phyloP scores from a whole-genome alignment of 1,139 yeast species.

The Tardiomyces blankii region DNA sequence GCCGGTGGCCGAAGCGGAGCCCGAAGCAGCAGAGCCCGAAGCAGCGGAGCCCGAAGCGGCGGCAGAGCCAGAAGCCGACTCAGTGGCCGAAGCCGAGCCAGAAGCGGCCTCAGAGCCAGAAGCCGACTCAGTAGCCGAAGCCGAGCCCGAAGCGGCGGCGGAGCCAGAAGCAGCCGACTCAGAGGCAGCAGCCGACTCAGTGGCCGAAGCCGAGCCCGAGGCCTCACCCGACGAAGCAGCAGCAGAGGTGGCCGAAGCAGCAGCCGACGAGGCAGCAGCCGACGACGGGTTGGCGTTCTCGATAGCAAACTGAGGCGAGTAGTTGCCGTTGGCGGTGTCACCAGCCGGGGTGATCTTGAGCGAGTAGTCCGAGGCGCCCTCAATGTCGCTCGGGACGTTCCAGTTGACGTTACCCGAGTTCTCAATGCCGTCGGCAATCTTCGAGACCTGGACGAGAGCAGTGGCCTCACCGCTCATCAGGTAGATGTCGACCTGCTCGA shows the following conservation, averaged over 20 bases:
- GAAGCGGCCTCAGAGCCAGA: constrained; percentile 7
- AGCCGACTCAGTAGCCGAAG: constrained; percentile 2
- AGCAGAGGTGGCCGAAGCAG: background rate
- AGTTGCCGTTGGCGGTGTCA: background rate
- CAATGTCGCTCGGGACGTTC: background rate
- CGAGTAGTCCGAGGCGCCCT: background rate
- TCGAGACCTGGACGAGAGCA: background rate
- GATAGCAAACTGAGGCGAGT: background rate
- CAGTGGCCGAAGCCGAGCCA: constrained; percentile 4
- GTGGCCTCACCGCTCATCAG: background rate
- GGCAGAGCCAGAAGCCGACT: too few species aligned
- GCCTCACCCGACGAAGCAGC: constrained; percentile 1
- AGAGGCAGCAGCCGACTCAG: constrained; percentile 3
- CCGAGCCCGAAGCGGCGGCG: constrained; percentile 5
- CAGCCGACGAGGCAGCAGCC: background rate
- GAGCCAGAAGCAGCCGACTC: constrained; percentile 6
- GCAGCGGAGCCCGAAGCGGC: constrained; percentile 2
- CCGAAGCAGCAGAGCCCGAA: background rate
- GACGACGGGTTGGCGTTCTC: background rate
- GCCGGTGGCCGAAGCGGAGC: constrained; percentile 3
- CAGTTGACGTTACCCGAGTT: background rate
- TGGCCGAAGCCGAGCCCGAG: constrained; percentile 4
- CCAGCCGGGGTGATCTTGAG: background rate
- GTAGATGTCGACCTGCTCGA: background rate
- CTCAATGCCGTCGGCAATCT: background rate